These are phyloP conservation scores for Salicornia ramosissima DNA, from an alignment of 148 eudicot species.

Conservation along the genomic window DNA sequence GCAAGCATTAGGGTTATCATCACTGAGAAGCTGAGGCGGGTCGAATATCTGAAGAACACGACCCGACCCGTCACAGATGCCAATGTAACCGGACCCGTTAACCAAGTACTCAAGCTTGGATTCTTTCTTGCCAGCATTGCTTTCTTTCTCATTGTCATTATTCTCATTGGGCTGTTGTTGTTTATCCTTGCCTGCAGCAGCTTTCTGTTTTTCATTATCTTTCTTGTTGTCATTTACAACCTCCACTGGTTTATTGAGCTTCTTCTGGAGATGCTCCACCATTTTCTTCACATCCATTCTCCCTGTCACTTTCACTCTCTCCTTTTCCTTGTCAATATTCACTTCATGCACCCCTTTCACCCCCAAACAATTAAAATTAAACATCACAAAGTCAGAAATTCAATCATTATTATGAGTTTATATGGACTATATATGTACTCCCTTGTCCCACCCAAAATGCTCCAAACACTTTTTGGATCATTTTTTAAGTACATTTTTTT, in stretches of 20 bases:
- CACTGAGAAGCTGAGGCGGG: constrained; percentile 38
- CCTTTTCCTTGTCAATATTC: constrained; percentile 49
- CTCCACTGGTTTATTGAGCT: constrained; percentile 48
- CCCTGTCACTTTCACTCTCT: constrained; percentile 55
- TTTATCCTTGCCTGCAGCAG: no score
- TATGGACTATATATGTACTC: no score
- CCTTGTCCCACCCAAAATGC: no score
- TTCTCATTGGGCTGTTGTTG: no score
- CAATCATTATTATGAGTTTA: no score
- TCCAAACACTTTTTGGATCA: no score
- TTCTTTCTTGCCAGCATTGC: constrained; percentile 11
- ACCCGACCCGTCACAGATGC: constrained; percentile 5
- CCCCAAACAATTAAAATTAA: not conserved
- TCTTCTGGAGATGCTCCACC: constrained; percentile 38
- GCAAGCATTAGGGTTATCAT: constrained; percentile 64
- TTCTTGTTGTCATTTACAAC: constrained; percentile 68
- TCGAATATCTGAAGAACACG: not conserved
- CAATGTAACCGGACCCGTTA: not conserved
- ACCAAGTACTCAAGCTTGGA: not conserved
- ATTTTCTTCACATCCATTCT: constrained; percentile 49
- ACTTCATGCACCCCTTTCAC: constrained; percentile 46
- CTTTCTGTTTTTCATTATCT: constrained; percentile 29
- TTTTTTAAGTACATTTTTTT: no score
- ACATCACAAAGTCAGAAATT: no score
- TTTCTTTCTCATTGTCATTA: not conserved